Conservation (phyloP, 495 filamentous ascomycete species). For the Tuber brumale region DNA sequence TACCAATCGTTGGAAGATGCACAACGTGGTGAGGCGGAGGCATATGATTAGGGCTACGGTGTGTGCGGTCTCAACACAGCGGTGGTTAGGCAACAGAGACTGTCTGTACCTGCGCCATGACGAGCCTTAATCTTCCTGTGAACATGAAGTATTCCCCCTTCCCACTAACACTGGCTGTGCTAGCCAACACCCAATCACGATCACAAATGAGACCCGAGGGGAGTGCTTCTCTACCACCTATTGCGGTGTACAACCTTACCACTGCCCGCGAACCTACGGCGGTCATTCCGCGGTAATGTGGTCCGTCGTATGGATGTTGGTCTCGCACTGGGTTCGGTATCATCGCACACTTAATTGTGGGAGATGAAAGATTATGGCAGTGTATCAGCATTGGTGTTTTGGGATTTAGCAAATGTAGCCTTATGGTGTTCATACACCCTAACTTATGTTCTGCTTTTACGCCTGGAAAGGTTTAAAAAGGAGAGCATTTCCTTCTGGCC, state of each 20-base stretch:
- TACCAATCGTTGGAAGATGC: neutral
- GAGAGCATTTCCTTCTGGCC: neutral
- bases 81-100: neutral
- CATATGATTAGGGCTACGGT: neutral
- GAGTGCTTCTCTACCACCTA: neutral
- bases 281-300: neutral
- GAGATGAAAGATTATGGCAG: neutral
- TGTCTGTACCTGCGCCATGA: neutral
- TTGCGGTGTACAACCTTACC: neutral
- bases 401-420: neutral
- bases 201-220: neutral
- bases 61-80: neutral
- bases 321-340: neutral
- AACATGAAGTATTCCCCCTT: neutral
- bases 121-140: neutral
- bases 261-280: neutral
- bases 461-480: neutral
- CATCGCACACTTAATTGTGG: slow-evolving; percentile 1
- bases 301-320: neutral
- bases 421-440: neutral
- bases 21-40: neutral
- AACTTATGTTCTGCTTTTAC: neutral
- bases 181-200: neutral
- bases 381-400: neutral
- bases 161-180: neutral